Evolutionary conservation across 805 yeast species (phyloP).

Genomic region (Lachancea nothofagi): DNA sequence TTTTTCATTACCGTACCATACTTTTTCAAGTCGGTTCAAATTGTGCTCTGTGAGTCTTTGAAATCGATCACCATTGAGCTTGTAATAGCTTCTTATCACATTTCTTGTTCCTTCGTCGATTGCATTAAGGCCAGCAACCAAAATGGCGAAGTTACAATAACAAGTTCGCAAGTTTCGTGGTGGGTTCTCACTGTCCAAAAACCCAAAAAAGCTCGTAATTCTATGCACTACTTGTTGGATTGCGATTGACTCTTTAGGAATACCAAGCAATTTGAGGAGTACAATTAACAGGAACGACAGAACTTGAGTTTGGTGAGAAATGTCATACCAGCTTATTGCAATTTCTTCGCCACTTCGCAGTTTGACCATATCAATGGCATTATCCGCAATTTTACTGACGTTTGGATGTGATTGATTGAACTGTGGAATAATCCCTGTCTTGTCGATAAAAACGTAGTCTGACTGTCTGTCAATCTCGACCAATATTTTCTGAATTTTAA

Average conservation of each 20-base stretch:
- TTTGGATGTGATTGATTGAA: slow-evolving; percentile 32
- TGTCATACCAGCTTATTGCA: slow-evolving; percentile 36
- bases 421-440: slow-evolving; percentile 32
- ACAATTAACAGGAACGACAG: slow-evolving; percentile 32
- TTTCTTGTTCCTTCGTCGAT: slow-evolving; percentile 32
- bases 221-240: slow-evolving; percentile 32
- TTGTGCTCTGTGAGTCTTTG: slow-evolving; percentile 33
- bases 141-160: slow-evolving; percentile 34
- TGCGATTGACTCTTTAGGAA: slow-evolving; percentile 30
- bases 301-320: slow-evolving; percentile 35
- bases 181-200: slow-evolving; percentile 32
- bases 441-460: slow-evolving; percentile 32
- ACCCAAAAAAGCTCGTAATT: slow-evolving; percentile 31
- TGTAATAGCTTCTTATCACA: slow-evolving; percentile 29
- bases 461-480: slow-evolving; percentile 32
- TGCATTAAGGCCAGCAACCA: slow-evolving; percentile 34
- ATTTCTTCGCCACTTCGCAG: slow-evolving; percentile 25
- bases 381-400: slow-evolving; percentile 30
- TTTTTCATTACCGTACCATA: slow-evolving; percentile 30
- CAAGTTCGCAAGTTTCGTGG: slow-evolving; percentile 34
- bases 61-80: slow-evolving; percentile 28
- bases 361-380: slow-evolving; percentile 32
- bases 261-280: slow-evolving; percentile 28
- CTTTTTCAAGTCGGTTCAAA: slow-evolving; percentile 29
- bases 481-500: slow-evolving; percentile 31